Percentiles rank a stretch among this genome's conserved stretches.
phyloP scores from a whole-genome alignment of 176 grass and related monocot species.

The Phragmites australis region DNA sequence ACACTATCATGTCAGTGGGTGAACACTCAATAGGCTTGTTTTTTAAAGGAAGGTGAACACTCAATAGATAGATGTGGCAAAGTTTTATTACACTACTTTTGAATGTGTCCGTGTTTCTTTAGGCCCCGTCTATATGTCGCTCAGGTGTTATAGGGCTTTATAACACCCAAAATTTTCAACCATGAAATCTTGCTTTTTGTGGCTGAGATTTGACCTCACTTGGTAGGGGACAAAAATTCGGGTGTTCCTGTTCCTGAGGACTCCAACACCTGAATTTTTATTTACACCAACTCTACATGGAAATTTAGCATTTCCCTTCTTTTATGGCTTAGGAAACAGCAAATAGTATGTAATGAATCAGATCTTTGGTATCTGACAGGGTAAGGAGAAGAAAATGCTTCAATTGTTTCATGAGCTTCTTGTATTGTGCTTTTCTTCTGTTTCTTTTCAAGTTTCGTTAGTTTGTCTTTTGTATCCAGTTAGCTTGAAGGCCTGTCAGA shows the following conservation, averaged over 20 bases:
- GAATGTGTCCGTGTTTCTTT: too few relatives aligned
- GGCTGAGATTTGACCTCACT: too few relatives aligned
- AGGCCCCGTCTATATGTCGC: too few relatives aligned
- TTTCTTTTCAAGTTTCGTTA: constrained; percentile 42
- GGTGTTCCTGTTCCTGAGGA: too few relatives aligned
- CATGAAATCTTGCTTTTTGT: too few relatives aligned
- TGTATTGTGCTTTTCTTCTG: not conserved
- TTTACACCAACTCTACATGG: too few relatives aligned
- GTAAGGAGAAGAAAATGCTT: not conserved
- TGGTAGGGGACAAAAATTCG: too few relatives aligned
- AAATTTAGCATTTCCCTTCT: too few relatives aligned
- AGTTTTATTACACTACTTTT: not conserved
- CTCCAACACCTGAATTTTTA: too few relatives aligned
- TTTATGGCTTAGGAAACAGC: not conserved
- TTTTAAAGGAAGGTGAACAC: too few relatives aligned
- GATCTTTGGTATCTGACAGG: not conserved
- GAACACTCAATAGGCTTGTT: not conserved
- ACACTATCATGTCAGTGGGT: not conserved
- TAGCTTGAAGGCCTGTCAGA: constrained; percentile 65
- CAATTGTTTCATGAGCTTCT: not conserved
- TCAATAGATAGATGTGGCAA: not conserved
- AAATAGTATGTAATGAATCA: not conserved
- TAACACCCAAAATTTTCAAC: too few relatives aligned
- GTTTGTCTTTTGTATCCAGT: constrained; percentile 51
- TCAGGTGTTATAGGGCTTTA: too few relatives aligned